Evolutionary conservation across 345 rosid genomes (phyloP).

Genomic region (Mallotus nudiflorus): DNA sequence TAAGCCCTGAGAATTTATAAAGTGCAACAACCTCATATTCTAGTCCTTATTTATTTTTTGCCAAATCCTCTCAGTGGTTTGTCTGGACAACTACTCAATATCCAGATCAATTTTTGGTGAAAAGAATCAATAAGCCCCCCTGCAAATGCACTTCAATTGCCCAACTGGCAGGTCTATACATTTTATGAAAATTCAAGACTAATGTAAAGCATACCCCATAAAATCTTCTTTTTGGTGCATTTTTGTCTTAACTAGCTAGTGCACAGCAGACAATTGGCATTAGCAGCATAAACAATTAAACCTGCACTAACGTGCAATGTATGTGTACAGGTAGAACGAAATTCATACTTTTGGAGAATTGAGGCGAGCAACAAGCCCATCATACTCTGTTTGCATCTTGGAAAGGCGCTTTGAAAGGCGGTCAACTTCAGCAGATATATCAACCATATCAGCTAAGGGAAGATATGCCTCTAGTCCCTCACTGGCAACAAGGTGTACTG

Average conservation of each 20-base stretch:
- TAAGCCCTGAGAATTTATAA: too few relatives aligned
- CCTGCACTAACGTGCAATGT: neutral
- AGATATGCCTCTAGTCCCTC: conserved; percentile 98
- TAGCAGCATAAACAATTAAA: too few relatives aligned
- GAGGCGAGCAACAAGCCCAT: conserved; percentile 71
- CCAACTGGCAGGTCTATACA: neutral
- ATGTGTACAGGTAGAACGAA: neutral
- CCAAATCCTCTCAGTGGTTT: too few relatives aligned
- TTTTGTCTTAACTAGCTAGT: too few relatives aligned
- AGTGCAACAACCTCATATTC: too few relatives aligned
- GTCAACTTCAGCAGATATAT: conserved; percentile 81
- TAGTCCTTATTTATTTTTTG: too few relatives aligned
- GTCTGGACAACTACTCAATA: too few relatives aligned
- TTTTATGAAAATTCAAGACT: neutral
- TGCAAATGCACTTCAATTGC: neutral
- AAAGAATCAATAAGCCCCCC: too few relatives aligned
- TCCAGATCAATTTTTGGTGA: too few relatives aligned
- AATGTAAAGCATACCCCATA: neutral
- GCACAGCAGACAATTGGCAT: too few relatives aligned
- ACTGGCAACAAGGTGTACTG: conserved; percentile 91
- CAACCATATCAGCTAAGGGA: conserved; percentile 92
- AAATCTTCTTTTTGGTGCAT: too few relatives aligned
- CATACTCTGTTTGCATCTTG: conserved; percentile 87
- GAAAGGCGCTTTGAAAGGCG: conserved; percentile 87
- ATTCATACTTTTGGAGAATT: conserved; percentile 65